These are phyloP conservation scores for Cladosporium sp. DNA, from an alignment of 2,329 filamentous ascomycete species.

Conservation along the genomic window DNA sequence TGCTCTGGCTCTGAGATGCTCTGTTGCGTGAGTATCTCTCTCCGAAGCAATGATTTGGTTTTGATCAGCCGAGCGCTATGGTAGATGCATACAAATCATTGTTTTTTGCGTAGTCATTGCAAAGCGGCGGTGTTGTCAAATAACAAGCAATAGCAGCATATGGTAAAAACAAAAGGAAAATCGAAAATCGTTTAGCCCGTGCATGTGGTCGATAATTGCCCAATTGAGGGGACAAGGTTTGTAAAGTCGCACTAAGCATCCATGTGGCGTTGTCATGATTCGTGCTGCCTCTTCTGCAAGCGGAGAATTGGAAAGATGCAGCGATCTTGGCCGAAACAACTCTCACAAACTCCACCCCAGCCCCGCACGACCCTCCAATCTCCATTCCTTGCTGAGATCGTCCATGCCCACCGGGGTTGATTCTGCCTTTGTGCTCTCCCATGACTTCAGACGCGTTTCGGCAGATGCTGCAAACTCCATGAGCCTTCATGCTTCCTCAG, in stretches of 20 bases:
- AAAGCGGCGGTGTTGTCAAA: no score
- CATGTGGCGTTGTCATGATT: not conserved
- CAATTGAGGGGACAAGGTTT: not conserved
- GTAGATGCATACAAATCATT: no score
- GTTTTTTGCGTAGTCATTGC: no score
- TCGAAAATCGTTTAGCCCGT: not conserved
- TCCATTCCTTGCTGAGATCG: slow-evolving; percentile 10
- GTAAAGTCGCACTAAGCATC: not conserved
- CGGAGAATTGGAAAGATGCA: slow-evolving; percentile 5
- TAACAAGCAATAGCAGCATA: no score
- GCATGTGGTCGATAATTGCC: slow-evolving; percentile 2
- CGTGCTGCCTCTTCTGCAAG: not conserved
- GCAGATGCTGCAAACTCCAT: not conserved
- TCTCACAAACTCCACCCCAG: slow-evolving; percentile 6
- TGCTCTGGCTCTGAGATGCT: no score
- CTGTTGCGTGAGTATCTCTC: no score
- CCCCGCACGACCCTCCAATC: slow-evolving; percentile 13
- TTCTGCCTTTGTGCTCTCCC: slow-evolving; percentile 7
- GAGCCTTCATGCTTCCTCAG: not conserved
- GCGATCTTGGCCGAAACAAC: not conserved
- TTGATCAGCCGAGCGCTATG: no score
- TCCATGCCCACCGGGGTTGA: slow-evolving; percentile 7
- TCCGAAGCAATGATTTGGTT: no score
- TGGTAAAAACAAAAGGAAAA: not conserved
- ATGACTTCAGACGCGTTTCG: slow-evolving; percentile 5